These are phyloP conservation scores for Verticillium dahliae DNA, from an alignment of 2,329 filamentous ascomycete species.

Conservation along the genomic window DNA sequence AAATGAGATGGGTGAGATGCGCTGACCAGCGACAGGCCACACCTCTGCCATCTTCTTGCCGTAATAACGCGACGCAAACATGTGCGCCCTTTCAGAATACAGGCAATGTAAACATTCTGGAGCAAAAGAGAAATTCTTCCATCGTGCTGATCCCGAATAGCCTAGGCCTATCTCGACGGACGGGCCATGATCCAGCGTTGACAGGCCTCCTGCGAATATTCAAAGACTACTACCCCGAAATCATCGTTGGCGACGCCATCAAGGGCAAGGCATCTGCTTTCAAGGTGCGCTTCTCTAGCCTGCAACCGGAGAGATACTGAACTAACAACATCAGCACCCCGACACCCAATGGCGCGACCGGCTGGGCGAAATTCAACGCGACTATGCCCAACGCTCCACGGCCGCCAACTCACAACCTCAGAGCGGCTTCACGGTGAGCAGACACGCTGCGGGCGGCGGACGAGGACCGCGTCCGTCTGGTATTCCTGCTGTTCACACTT, in stretches of 20 bases:
- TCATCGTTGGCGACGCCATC: constrained; percentile 67
- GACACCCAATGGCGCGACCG: constrained; percentile 67
- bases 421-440: constrained; percentile 58
- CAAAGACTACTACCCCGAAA: constrained; percentile 87
- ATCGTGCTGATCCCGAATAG: constrained; percentile 23
- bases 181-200: constrained; percentile 67
- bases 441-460: constrained; percentile 28
- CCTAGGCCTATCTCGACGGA: constrained; percentile 50
- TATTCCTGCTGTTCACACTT: constrained; percentile 67
- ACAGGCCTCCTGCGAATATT: constrained; percentile 73
- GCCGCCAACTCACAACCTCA: constrained; percentile 27
- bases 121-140: neutral
- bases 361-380: constrained; percentile 60
- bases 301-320: no score
- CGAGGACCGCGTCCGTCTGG: constrained; percentile 39
- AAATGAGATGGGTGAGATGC: no score
- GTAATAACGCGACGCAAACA: constrained; percentile 75
- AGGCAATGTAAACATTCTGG: constrained; percentile 52
- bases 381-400: constrained; percentile 39
- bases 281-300: constrained; percentile 32
- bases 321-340: constrained; percentile 51
- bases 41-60: constrained; percentile 71
- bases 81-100: constrained; percentile 77
- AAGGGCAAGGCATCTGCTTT: constrained; percentile 55
- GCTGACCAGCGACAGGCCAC: constrained; percentile 33